Evolutionary conservation across 2,329 filamentous ascomycete genomes (phyloP).

Genomic region (Blastomyces parvus): DNA sequence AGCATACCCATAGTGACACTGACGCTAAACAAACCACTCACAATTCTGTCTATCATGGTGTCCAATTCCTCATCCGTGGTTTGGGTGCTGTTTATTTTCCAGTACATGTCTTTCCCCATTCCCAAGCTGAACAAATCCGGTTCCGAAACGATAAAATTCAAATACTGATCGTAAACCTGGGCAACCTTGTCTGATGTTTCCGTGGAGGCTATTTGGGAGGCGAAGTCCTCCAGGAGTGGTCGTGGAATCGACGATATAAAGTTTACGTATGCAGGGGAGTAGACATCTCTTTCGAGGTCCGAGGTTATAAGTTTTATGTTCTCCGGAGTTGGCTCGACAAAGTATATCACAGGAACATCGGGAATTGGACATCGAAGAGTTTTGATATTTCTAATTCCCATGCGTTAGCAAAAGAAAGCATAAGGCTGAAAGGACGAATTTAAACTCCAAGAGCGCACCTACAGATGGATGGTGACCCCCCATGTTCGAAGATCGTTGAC

Average conservation of each 20-base stretch:
- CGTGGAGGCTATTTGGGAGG: slow-evolving; percentile 70
- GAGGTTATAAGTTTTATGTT: slow-evolving; percentile 76
- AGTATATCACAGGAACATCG: slow-evolving; percentile 90
- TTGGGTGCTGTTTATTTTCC: slow-evolving; percentile 87
- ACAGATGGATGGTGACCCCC: slow-evolving; percentile 97
- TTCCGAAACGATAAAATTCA: slow-evolving; percentile 95
- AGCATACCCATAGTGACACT: slow-evolving; percentile 87
- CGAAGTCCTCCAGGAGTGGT: slow-evolving; percentile 88
- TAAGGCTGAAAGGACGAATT: background rate
- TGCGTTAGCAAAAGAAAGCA: background rate
- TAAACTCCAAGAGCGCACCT: slow-evolving; percentile 27
- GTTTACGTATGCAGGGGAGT: slow-evolving; percentile 91
- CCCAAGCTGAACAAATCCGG: slow-evolving; percentile 91
- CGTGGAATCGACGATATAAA: slow-evolving; percentile 90
- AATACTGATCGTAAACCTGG: slow-evolving; percentile 90
- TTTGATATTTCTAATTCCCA: slow-evolving; percentile 58
- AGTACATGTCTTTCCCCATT: slow-evolving; percentile 88
- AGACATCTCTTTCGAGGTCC: slow-evolving; percentile 78
- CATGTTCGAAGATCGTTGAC: slow-evolving; percentile 87
- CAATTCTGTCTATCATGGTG: slow-evolving; percentile 75
- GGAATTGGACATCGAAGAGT: slow-evolving; percentile 80
- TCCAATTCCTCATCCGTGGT: slow-evolving; percentile 88
- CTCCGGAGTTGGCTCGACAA: slow-evolving; percentile 75
- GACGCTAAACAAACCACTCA: slow-evolving; percentile 94
- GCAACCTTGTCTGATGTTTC: slow-evolving; percentile 83